phyloP scores from a whole-genome alignment of 306 rosid species.

The Nissolia schottii region DNA sequence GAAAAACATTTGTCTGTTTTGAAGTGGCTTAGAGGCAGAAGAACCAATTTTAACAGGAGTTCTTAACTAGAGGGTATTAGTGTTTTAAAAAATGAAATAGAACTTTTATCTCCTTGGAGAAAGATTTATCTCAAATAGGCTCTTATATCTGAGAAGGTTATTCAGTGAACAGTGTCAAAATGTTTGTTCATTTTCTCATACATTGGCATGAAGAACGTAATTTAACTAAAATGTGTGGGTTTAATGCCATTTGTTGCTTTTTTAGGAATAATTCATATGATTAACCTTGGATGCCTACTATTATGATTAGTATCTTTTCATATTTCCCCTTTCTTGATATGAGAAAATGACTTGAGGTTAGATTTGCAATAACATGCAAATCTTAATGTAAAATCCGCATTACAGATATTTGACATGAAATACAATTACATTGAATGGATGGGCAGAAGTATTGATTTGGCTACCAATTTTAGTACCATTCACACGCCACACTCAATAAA shows the following conservation, averaged over 20 bases:
- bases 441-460: neutral
- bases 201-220: neutral
- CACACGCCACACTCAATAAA: slow-evolving; percentile 9
- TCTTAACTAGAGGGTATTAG: neutral
- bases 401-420: neutral
- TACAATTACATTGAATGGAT: neutral
- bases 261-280: neutral
- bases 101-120: neutral
- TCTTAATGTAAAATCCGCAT: neutral
- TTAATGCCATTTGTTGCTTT: neutral
- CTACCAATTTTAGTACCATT: slow-evolving; percentile 13
- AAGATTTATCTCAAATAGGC: neutral
- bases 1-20: neutral
- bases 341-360: neutral
- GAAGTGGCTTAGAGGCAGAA: neutral
- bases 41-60: neutral
- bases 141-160: neutral
- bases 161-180: neutral
- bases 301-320: slow-evolving; percentile 1
- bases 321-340: neutral
- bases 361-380: neutral
- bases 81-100: neutral
- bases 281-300: slow-evolving; percentile 1
- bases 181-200: neutral
- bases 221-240: neutral